phyloP scores from a whole-genome alignment of 345 rosid genomes.

The Capsella bursapastoris region DNA sequence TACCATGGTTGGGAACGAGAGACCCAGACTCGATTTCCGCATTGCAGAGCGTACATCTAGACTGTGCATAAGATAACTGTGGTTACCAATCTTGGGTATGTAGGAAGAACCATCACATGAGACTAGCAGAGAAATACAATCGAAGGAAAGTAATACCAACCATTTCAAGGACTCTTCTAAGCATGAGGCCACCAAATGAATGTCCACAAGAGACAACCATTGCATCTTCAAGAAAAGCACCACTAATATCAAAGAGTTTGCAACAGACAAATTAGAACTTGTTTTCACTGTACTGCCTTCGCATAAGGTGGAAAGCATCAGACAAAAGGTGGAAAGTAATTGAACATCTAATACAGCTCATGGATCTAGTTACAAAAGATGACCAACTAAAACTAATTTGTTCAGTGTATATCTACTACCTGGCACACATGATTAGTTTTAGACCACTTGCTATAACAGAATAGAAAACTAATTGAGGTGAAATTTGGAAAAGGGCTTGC shows the following conservation, averaged over 20 bases:
- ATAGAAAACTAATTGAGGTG: not conserved
- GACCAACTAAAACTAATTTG: not conserved
- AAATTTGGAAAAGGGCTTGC: constrained; percentile 6
- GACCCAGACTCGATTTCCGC: constrained; percentile 73
- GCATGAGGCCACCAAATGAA: constrained; percentile 98
- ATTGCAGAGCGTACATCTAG: constrained; percentile 91
- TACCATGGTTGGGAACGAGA: constrained; percentile 88
- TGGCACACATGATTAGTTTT: constrained; percentile 9
- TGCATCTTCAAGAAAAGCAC: constrained; percentile 98
- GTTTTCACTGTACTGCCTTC: not conserved
- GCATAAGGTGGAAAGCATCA: no score
- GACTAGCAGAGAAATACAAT: constrained; percentile 22
- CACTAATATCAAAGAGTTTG: constrained; percentile 58
- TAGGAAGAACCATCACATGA: constrained; percentile 29
- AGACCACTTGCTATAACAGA: constrained; percentile 13
- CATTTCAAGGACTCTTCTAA: constrained; percentile 81
- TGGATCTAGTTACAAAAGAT: constrained; percentile 5
- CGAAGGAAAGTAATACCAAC: constrained; percentile 51
- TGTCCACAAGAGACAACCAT: constrained; percentile 92
- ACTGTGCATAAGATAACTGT: constrained; percentile 63
- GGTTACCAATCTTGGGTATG: constrained; percentile 42
- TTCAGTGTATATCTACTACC: not conserved
- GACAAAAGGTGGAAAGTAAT: not conserved
- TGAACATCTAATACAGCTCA: constrained; percentile 7
- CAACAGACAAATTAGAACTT: constrained; percentile 34